A percentile compares a stretch with the other conserved stretches of the same genome.
phyloP scores from a whole-genome alignment of 2,329 filamentous ascomycete species.

The Ophiocordyceps camponoti-leonardi region DNA sequence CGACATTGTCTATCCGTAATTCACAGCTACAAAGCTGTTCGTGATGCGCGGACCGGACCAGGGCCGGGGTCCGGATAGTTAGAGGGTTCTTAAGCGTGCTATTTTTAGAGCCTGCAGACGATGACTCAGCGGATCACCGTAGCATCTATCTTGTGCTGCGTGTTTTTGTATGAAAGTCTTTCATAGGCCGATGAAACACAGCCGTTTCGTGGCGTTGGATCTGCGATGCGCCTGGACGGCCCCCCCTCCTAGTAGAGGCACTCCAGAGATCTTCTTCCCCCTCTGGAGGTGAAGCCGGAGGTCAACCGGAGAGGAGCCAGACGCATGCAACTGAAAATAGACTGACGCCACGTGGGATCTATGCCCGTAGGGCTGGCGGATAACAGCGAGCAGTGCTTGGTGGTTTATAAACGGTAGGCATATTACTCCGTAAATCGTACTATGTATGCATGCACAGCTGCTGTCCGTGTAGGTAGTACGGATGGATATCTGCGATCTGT shows the following conservation, averaged over 20 bases:
- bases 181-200: neutral
- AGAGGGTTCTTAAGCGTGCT: too few relatives aligned
- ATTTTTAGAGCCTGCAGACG: too few relatives aligned
- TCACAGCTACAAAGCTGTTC: too few relatives aligned
- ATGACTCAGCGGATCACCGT: too few relatives aligned
- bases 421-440: too few relatives aligned
- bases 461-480: too few relatives aligned
- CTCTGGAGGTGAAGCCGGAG: neutral
- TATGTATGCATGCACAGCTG: too few relatives aligned
- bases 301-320: neutral
- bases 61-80: too few relatives aligned
- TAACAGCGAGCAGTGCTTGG: neutral
- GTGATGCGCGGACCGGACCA: too few relatives aligned
- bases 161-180: neutral
- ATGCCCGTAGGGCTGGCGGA: neutral
- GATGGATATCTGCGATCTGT: too few relatives aligned
- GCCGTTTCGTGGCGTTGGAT: neutral
- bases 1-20: too few relatives aligned
- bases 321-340: neutral
- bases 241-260: neutral
- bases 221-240: neutral
- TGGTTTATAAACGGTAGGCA: too few relatives aligned
- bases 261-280: neutral
- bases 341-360: neutral
- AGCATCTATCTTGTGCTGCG: neutral